phyloP scores from a whole-genome alignment of 306 rosid species.

The Medicago lupulina region DNA sequence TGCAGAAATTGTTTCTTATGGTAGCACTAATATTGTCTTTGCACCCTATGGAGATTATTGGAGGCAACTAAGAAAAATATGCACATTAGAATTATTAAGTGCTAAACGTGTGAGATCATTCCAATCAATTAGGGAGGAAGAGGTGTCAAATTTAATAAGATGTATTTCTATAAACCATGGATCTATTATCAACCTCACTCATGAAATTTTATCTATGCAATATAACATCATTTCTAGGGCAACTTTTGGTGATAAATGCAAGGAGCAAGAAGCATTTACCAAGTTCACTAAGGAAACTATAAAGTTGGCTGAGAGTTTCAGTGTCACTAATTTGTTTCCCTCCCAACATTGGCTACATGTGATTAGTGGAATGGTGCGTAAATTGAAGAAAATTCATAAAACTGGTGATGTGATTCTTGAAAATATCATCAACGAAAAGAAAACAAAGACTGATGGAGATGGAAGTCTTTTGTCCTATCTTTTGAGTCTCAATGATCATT shows the following conservation, averaged over 20 bases:
- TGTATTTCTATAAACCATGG: neutral
- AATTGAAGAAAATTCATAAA: slow-evolving; percentile 2
- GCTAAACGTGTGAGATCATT: neutral
- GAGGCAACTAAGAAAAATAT: neutral
- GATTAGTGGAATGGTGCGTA: slow-evolving; percentile 20
- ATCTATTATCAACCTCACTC: neutral
- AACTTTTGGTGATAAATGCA: slow-evolving; percentile 35
- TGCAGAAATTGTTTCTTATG: neutral
- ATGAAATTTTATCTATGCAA: neutral
- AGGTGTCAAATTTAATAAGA: neutral
- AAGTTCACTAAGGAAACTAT: neutral
- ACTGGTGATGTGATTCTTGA: slow-evolving; percentile 35
- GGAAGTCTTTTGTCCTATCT: slow-evolving; percentile 32
- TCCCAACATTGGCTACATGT: slow-evolving; percentile 37
- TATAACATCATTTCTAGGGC: slow-evolving; percentile 19
- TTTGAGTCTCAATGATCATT: slow-evolving; percentile 19
- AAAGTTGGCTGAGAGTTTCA: neutral
- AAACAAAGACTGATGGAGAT: neutral
- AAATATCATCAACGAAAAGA: slow-evolving; percentile 24
- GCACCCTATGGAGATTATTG: neutral
- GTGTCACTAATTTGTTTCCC: slow-evolving; percentile 42
- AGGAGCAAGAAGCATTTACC: slow-evolving; percentile 27
- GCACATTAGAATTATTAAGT: neutral
- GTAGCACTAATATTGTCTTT: neutral
- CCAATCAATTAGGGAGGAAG: neutral